phyloP scores from a whole-genome alignment of 352 stramenopile species.

The Phytophthora colocasiae region DNA sequence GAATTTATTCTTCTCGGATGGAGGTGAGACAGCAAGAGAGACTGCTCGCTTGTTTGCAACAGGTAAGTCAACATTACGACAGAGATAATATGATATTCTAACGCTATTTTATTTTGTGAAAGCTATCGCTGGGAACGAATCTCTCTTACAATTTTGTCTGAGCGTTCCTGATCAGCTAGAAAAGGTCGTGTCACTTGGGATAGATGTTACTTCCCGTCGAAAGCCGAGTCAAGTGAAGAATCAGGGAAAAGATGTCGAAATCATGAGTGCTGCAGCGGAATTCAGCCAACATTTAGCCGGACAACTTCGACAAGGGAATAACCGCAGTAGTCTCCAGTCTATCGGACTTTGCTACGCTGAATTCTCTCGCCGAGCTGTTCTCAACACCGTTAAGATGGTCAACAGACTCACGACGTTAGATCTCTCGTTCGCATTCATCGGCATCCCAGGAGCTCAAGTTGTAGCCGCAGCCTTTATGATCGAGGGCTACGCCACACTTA shows the following conservation, averaged over 20 bases:
- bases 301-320: conserved; percentile 17
- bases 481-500: conserved; percentile 39
- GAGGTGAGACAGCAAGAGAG: conserved; percentile 35
- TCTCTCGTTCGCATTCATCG: conserved; percentile 52
- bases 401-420: conserved; percentile 38
- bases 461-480: conserved; percentile 45
- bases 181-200: not conserved
- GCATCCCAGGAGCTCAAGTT: conserved; percentile 40
- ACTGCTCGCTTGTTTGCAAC: conserved; percentile 31
- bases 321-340: conserved; percentile 16
- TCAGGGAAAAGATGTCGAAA: conserved; percentile 9
- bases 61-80: conserved; percentile 8
- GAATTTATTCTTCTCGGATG: conserved; percentile 47
- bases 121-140: conserved; percentile 29
- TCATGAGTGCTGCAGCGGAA: conserved; percentile 17
- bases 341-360: conserved; percentile 22
- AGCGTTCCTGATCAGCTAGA: conserved; percentile 15
- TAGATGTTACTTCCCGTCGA: not conserved
- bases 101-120: not conserved
- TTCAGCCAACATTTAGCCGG: conserved; percentile 27
- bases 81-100: not conserved
- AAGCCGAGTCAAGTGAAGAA: not conserved
- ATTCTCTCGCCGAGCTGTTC: conserved; percentile 32
- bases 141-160: conserved; percentile 25
- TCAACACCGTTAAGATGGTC: conserved; percentile 40